Base-by-base conservation (phyloP, 2,329 filamentous ascomycete species). In the Apiospora marii region DNA sequence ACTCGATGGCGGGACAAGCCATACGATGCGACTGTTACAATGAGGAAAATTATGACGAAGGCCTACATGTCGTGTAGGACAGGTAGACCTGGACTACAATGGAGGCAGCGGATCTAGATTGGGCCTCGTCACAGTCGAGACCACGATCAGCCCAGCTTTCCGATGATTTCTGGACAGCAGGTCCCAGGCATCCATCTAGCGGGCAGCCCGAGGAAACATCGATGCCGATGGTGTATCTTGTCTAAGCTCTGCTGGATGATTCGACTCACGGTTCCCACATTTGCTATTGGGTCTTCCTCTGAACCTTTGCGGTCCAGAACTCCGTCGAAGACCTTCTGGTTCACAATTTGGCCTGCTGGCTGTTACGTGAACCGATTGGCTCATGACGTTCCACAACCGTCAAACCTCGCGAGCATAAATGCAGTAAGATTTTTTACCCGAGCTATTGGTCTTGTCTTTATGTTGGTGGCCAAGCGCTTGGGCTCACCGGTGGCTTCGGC, bases 1-100 rank as follows among this genome's bases (percentile, higher is more conserved):
- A 22, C 34, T 64, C 58, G 34, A n/a, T 41, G 34, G 34, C 58
- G 58, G 34, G 58, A 64, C 58, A 41, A 41, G 58, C 19, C 10
- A 41, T 22, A 64, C 22, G 34, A 41, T 64, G 58, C 34, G 41
- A n/a, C 58, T 6, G 58, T 64, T 64, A 64, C 58, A 64, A 64
- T 14, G 22, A 64, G 58, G 58, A 64, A 64, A 14, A 24, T 64
- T 64, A 64, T 64, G 58, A 64, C 58, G 58, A 64, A 37, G 58
- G 22, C 34, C 4, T 64, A 64, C 58, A 64, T 64, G 34, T 64
- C 58, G 34, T 14, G 58, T 64, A 34, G 58, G 30, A 64, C 58
- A 30, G 34, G 27, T 22, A 19, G 10, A 8, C 22, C 30, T n/a
- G 34, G 58, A 30, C 58, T 64, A 37, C n/a, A 41, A 10, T 7